Conservation (phyloP, 108 stramenopile species). For the Nitzschia sp. region DNA sequence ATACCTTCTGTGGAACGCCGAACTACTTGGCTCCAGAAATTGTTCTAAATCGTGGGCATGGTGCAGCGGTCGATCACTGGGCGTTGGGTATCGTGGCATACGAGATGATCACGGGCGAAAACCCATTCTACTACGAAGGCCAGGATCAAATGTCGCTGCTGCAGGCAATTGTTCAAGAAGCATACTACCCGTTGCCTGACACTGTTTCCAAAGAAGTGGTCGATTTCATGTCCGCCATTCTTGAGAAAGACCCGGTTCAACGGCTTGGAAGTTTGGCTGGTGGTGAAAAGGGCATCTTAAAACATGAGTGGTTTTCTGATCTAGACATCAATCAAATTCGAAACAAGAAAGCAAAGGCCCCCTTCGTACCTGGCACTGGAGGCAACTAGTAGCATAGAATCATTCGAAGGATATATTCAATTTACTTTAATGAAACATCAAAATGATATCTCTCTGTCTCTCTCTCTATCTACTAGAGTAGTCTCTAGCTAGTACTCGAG, state of each 20-base stretch:
- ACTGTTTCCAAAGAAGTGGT: conserved; percentile 9
- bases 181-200: conserved; percentile 20
- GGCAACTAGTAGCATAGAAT: background rate
- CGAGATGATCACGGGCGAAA: conserved; percentile 75
- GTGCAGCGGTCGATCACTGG: conserved; percentile 89
- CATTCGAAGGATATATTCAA: background rate
- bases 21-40: conserved; percentile 83
- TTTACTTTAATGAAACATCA: too few species aligned
- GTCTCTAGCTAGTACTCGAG: too few species aligned
- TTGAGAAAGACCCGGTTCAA: conserved; percentile 51
- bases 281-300: conserved; percentile 60
- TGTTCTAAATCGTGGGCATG: conserved; percentile 60
- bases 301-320: conserved; percentile 68
- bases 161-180: conserved; percentile 71
- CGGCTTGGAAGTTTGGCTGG: conserved; percentile 60
- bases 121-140: conserved; percentile 65
- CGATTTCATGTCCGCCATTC: conserved; percentile 47
- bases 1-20: conserved; percentile 94
- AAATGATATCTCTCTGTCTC: too few species aligned
- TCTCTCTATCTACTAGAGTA: too few species aligned
- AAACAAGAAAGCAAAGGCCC: conserved; percentile 69
- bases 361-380: conserved; percentile 36
- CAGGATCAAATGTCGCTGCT: conserved; percentile 72
- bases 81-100: conserved; percentile 81
- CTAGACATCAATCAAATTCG: conserved; percentile 60